These are phyloP conservation scores for Cadophora luteo-olivacea DNA, from an alignment of 2,329 filamentous ascomycete species.

Conservation along the genomic window DNA sequence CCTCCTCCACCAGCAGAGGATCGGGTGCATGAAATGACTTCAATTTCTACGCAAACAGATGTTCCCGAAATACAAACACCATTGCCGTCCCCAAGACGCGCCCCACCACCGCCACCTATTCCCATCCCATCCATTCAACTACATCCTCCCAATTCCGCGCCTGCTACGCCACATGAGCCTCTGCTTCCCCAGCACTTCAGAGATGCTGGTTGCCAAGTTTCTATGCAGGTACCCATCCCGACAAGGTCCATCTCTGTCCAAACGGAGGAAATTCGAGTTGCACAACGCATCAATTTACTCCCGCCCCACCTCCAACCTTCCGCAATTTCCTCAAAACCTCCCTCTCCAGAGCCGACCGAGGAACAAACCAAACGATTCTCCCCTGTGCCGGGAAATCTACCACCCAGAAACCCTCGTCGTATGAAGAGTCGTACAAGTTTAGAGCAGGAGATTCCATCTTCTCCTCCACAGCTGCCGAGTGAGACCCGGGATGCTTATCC, in stretches of 20 bases:
- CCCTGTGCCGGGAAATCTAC: conserved; percentile 59
- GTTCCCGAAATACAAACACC: conserved; percentile 21
- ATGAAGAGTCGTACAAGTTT: conserved; percentile 55
- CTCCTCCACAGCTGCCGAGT: conserved; percentile 48
- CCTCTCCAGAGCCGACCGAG: conserved; percentile 54
- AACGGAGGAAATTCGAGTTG: conserved; percentile 89
- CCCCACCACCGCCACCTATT: conserved; percentile 50
- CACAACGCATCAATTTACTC: conserved; percentile 76
- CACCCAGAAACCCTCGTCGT: conserved; percentile 66
- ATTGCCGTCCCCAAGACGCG: conserved; percentile 35
- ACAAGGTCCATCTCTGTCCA: conserved; percentile 64
- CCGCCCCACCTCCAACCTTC: conserved; percentile 82
- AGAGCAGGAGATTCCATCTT: conserved; percentile 55
- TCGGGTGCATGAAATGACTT: conserved; percentile 54
- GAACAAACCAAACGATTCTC: conserved; percentile 53
- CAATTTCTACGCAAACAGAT: conserved; percentile 69
- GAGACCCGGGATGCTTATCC: conserved; percentile 72
- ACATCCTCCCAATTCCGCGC: conserved; percentile 84
- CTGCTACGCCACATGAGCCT: conserved; percentile 77
- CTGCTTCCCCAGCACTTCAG: conserved; percentile 82
- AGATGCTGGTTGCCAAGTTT: conserved; percentile 82
- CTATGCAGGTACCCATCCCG: conserved; percentile 53
- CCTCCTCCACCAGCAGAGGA: conserved; percentile 47
- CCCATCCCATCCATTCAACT: conserved; percentile 86
- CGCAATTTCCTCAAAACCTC: conserved; percentile 67